Base-by-base conservation (phyloP, 768 basidiomycete species). In the Lepiota venenata region DNA sequence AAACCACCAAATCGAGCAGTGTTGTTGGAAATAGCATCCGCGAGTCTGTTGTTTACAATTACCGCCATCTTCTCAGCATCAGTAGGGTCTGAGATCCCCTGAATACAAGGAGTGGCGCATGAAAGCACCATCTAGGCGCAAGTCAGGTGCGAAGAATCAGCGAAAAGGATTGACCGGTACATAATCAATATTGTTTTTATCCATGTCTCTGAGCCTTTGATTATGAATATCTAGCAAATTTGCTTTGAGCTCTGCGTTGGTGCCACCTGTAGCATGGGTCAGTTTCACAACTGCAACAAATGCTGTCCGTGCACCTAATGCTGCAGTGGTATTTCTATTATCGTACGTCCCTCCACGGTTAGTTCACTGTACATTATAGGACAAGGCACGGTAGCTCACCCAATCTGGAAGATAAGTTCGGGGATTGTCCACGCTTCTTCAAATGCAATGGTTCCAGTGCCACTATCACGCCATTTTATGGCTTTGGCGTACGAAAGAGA, bases 381-480 rank as follows among this genome's bases (percentile, higher is more conserved):
- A 25, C 21, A 6, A 18, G 2, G 21, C 18, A 4, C 9, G 9
- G 32, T 32, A 7, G 47, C 61, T 45, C 51, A 71, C 71, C 59
- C 63, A 44, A 64, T 50, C 37, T 63, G 60, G 44, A 52, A 45
- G 6, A 69, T 37, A 5, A 74, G 67, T 12, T 69, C 68, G 11
- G 71, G 67, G 2, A 66, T 68, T 0, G 69, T 70, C 69, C 70
- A 75, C 0, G 74, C 74, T 59, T 76, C 73, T 55, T 74, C 73
- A 16, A 76, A 62, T 37, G 64, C 65, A 27, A 76, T 74, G 11
- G 68, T 64, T 6, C 74, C 74, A 4, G 58, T 66, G 1, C 73
- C 72, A 2, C 61, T 69, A 50, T 72, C 61, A 22, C 61, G 64
- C 68, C 69, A 72, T 41, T 60, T 55, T 20, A 66, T 47, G 36